Base-by-base conservation (phyloP, 2,329 filamentous ascomycete species). In the Aaosphaeria arxii region DNA sequence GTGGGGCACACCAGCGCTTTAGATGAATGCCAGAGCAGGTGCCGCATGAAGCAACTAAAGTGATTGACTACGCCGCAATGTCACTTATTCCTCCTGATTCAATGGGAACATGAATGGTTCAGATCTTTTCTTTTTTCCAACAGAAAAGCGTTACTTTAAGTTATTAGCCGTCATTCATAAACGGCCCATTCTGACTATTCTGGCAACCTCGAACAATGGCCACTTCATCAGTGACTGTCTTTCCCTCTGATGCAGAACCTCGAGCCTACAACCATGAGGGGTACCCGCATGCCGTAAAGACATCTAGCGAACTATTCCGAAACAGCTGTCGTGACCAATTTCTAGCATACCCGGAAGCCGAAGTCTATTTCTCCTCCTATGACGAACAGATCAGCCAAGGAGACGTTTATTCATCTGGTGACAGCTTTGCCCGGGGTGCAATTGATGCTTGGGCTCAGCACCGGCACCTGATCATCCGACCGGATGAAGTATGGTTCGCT, bases 401-500 rank as follows among this genome's bases (percentile, higher is more conserved):
- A 11, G 28, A 42, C 9, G 36, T 53, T 9, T 55, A 54, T 30
- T 43, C 48, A 6, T 45, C 49, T 2, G 33, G 43, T 5, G 46
- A 57, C 33, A 28, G 42, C 39, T 55, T 57, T 32, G 46, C 55
- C 5, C 43, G 44, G 11, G 47, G 43, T 11, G 33, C 44, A 11
- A 46, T 55, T 33, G 40, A 51, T 31, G 54, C 52, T 3, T 48
- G 44, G 43, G 45, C 32, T 13, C 28, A 51, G 31, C 49, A 56
- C 30, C 52, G 53, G 28, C 52, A 54, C 31, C 44, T 56, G 6
- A 43, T 49, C 6, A 42, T 56, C 32, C 52, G 51, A 3, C 54
- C 52, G 30, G 51, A 56, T 24, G 52, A 56, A 35, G 46, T 56
- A 7, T 55, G 54, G 54, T 48, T 52, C 30, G 30, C 44, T 5